Base-by-base conservation (phyloP, 352 stramenopile species). In the Plasmopara muralis region DNA sequence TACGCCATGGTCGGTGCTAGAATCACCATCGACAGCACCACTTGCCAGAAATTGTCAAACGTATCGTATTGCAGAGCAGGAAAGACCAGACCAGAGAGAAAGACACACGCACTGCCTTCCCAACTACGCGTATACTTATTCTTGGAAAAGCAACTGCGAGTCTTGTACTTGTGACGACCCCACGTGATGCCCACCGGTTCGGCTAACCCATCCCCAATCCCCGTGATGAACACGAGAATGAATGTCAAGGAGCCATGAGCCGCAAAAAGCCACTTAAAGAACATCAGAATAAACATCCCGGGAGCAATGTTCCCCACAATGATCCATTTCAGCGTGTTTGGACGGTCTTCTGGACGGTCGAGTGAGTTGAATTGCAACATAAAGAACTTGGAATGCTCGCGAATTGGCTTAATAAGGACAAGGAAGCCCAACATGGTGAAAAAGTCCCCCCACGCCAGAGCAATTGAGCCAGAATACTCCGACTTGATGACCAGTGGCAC, bases 351-450 rank as follows among this genome's bases (percentile, higher is more conserved):
- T 0, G 83, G 83, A 14, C 83, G 83, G 53, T 91, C 83, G 16
- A 93, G 68, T 47, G 83, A 89, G 67, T 93, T 93, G 66, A 93
- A 93, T 67, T 93, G 83, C 46, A 93, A 71, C 83, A 93, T 93
- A 50, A 93, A 91, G 57, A 93, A 88, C 55, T 65, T 80, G 35
- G 72, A 85, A 50, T 76, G 66, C 46, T 93, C 83, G 14, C 83
- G 79, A 14, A 93, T 67, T 7, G 83, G 83, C 63, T 90, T 90
- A 68, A 93, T 93, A 34, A 93, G 68, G 54, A 85, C 74, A 34
- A 93, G 67, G 57, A 93, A 93, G 25, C 70, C 76, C 34, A 93
- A 50, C 65, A 90, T 79, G 38, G 68, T 91, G 47, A 81, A 85
- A 60, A 93, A 87, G 49, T 93, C 80, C 18, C 83, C 80, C 83